phyloP scores from a whole-genome alignment of 495 filamentous ascomycete genomes.

The Sordaria brevicollis region DNA sequence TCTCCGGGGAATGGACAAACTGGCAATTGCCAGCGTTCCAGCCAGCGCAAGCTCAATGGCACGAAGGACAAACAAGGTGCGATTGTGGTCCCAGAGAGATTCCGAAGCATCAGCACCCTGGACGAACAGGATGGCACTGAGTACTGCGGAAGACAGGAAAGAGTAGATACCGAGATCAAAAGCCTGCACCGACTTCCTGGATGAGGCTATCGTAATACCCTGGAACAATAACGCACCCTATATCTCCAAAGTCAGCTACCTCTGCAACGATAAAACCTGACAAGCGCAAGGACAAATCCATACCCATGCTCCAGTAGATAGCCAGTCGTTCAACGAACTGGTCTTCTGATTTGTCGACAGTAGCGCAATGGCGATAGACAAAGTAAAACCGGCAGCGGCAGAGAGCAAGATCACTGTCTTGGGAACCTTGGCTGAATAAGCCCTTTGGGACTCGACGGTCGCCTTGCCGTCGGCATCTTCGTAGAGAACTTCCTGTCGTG shows the following conservation, averaged over 20 bases:
- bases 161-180: conserved; percentile 38
- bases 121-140: conserved; percentile 26
- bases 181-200: conserved; percentile 33
- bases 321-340: conserved; percentile 28
- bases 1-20: conserved; percentile 50
- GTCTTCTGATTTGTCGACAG: conserved; percentile 22
- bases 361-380: conserved; percentile 35
- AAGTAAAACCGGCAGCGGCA: conserved; percentile 31
- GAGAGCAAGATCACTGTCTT: conserved; percentile 35
- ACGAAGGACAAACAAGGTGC: conserved; percentile 22
- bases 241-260: conserved; percentile 5
- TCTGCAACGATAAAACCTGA: not conserved
- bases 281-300: conserved; percentile 8
- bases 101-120: conserved; percentile 27
- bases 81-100: conserved; percentile 15
- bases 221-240: conserved; percentile 38
- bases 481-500: conserved; percentile 33
- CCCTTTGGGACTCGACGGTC: conserved; percentile 42
- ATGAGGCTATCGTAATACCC: conserved; percentile 29
- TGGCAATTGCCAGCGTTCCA: conserved; percentile 25
- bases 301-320: conserved; percentile 38
- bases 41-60: conserved; percentile 26
- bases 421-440: conserved; percentile 40
- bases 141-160: conserved; percentile 30
- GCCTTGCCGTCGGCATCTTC: conserved; percentile 55